Evolutionary conservation across 306 rosid genomes (phyloP), one percentile per base, ranked within the genome.

Genomic region (Medicago lupulina): DNA sequence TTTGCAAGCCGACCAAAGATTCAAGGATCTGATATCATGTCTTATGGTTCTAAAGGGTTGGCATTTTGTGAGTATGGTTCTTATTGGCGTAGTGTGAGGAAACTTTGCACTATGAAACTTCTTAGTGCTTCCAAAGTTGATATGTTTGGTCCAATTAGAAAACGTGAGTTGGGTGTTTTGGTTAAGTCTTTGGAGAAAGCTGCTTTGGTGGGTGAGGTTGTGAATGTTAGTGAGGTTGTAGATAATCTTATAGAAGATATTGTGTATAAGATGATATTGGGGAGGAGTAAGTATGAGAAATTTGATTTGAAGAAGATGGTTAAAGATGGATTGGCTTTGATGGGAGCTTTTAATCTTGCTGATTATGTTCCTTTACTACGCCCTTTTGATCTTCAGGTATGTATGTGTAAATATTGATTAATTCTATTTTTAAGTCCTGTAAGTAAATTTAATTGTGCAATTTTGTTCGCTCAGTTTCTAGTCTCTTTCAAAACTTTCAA

Each of bases 51-150:
- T 2, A 54, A 54, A 9, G 61, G 61, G 14, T 2, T 54, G 1
- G 7, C 6, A 9, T 17, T 50, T 54, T 54, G 1, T 9, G 61
- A 54, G 28, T 54, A 54, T 54, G 61, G 61, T 54, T 31, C 61
- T 54, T 54, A 54, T 54, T 54, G 31, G 31, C 31, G 61, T 9
- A 54, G 15, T 9, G 0, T 54, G 1, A 54, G 14, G 31, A 54
- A 54, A 18, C 1, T 9, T 18, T 9, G 14, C 61, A 54, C 61
- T 54, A 9, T 54, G 31, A 3, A 54, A 9, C 61, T 54, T 54
- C 61, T 54, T 18, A 18, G 31, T 54, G 31, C 61, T 54, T 54
- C 61, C 2, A 54, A 54, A 54, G 61, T 54, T 18, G 61, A 54
- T 7, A 54, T 9, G 61, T 54, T 4, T 9, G 31, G 28, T 18